Conservation (phyloP, 768 basidiomycete species). For the Lactarius akahatsu region DNA sequence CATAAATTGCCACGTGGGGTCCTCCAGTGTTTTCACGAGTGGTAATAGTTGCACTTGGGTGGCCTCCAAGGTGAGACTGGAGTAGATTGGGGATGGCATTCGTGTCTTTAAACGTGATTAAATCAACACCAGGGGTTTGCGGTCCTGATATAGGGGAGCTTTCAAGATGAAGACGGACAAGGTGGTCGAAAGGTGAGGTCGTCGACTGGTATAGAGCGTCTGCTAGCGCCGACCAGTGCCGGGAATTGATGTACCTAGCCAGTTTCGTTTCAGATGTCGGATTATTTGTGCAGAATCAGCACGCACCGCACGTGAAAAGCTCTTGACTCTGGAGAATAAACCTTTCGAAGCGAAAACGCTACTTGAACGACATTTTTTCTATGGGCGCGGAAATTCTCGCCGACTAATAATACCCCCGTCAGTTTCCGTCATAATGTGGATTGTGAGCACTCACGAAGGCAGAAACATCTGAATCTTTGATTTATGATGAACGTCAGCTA, state of each 20-base stretch:
- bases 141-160: background rate
- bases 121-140: background rate
- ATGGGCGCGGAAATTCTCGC: conserved; percentile 9
- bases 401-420: background rate
- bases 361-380: conserved; percentile 8
- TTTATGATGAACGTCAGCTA: background rate
- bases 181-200: no score
- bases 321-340: background rate
- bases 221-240: background rate
- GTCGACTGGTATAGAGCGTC: conserved; percentile 13
- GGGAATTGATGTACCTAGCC: conserved; percentile 5
- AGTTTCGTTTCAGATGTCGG: background rate
- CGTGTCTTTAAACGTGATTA: background rate
- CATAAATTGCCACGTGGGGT: background rate
- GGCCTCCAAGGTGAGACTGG: background rate
- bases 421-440: background rate
- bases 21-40: background rate
- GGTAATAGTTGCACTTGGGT: background rate
- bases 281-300: background rate
- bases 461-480: conserved; percentile 20
- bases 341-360: background rate
- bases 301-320: conserved; percentile 12
- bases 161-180: background rate
- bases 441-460: conserved; percentile 9
- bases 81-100: conserved; percentile 2